Evolutionary conservation across 148 eudicot species (phyloP).

Genomic region (Drosera capensis): DNA sequence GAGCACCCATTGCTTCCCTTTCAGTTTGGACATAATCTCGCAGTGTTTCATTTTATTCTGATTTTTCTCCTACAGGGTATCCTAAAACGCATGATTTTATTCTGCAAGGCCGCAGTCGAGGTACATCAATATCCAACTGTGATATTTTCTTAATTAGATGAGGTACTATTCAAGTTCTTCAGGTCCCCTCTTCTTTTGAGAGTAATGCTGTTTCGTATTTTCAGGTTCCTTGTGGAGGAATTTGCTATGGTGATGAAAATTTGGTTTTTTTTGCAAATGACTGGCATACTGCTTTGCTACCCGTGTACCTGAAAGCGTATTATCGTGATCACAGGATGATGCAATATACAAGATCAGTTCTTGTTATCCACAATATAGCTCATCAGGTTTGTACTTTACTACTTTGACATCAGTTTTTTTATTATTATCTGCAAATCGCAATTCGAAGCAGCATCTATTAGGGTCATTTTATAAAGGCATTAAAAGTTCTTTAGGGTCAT

Average conservation of each 20-base stretch:
- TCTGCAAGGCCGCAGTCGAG: constrained; percentile 99
- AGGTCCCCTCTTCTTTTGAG: neutral
- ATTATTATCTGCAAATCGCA: no score
- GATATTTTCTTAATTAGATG: neutral
- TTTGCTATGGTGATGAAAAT: constrained; percentile 96
- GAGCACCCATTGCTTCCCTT: neutral
- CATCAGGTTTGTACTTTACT: constrained; percentile 57
- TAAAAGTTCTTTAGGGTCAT: no score
- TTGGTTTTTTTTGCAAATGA: constrained; percentile 95
- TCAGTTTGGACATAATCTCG: neutral
- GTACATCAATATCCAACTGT: constrained; percentile 17
- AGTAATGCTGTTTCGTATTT: constrained; percentile 3
- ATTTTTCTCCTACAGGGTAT: constrained; percentile 45
- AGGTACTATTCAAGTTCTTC: neutral
- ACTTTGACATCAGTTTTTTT: neutral
- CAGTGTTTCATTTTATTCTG: neutral
- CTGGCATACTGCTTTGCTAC: constrained; percentile 95
- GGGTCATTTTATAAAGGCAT: no score
- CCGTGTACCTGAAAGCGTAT: constrained; percentile 92
- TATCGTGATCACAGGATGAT: constrained; percentile 85
- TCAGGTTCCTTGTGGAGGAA: constrained; percentile 98
- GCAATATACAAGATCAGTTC: constrained; percentile 68
- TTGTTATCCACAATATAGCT: constrained; percentile 93
- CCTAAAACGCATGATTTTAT: constrained; percentile 79
- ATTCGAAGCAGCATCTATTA: no score